Conservation (phyloP, 345 rosid genomes). For the Hirschfeldia incana region DNA sequence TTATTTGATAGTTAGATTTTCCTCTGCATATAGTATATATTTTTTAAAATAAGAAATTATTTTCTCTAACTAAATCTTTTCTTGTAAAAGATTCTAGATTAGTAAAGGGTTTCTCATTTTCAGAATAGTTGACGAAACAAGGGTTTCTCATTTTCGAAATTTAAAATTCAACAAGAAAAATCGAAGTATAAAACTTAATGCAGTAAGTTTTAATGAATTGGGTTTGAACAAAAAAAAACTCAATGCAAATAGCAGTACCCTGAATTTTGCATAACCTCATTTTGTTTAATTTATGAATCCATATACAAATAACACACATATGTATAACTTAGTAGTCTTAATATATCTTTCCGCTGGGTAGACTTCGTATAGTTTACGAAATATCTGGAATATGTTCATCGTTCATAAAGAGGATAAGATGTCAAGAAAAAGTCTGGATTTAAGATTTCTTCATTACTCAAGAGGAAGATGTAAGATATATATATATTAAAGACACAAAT, state of each 20-base stretch:
- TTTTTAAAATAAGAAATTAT: not conserved
- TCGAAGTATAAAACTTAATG: not conserved
- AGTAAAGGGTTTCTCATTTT: too few species aligned
- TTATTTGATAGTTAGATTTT: not conserved
- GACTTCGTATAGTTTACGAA: slow-evolving; percentile 8
- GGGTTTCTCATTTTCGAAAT: too few species aligned
- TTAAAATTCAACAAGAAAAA: not conserved
- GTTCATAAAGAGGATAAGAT: not conserved
- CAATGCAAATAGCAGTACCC: not conserved
- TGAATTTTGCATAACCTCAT: not conserved
- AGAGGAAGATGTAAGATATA: not conserved
- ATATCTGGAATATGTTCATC: not conserved
- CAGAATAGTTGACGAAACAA: too few species aligned
- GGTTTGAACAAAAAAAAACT: not conserved
- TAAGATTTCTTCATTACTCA: not conserved
- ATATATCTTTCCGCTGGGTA: not conserved
- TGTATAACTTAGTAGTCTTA: not conserved
- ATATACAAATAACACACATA: not conserved
- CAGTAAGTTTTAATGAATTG: too few species aligned
- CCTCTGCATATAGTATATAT: not conserved
- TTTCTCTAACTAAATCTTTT: not conserved
- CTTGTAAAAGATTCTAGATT: not conserved
- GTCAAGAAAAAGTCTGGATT: not conserved
- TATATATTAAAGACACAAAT: not conserved
- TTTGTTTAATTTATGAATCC: not conserved